These are phyloP conservation scores for Capsella bursapastoris DNA, from an alignment of 345 rosid species.

Conservation along the genomic window DNA sequence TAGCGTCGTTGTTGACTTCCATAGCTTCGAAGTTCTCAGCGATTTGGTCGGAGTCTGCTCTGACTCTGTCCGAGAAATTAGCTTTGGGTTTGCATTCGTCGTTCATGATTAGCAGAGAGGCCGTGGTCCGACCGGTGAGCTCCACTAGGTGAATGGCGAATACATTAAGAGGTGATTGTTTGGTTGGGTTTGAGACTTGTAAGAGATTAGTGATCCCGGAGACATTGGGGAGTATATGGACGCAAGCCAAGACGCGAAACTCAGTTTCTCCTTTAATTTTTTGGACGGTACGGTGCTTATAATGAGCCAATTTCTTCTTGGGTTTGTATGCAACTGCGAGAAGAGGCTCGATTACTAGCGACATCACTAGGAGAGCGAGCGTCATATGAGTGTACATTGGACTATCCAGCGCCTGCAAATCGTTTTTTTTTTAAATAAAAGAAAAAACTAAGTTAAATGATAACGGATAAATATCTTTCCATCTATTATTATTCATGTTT, in stretches of 20 bases:
- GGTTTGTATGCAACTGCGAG: constrained; percentile 48
- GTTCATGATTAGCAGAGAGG: constrained; percentile 66
- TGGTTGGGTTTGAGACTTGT: constrained; percentile 55
- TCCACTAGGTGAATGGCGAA: constrained; percentile 63
- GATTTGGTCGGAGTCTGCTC: constrained; percentile 55
- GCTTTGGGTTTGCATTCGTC: constrained; percentile 34
- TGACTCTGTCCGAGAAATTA: constrained; percentile 42
- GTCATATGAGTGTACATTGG: constrained; percentile 53
- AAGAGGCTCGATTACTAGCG: constrained; percentile 47
- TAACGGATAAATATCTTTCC: no score
- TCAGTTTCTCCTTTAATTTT: constrained; percentile 47
- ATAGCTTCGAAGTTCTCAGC: constrained; percentile 48
- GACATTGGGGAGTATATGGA: constrained; percentile 49
- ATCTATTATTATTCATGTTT: not conserved
- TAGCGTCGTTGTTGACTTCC: constrained; percentile 37
- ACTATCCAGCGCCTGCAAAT: constrained; percentile 47
- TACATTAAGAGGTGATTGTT: constrained; percentile 57
- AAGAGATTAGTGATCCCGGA: constrained; percentile 59
- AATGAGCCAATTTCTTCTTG: constrained; percentile 34
- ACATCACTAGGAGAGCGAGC: constrained; percentile 50
- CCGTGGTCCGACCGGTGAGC: constrained; percentile 68
- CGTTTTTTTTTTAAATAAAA: no score
- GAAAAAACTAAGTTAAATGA: no score
- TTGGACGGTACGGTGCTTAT: constrained; percentile 53
- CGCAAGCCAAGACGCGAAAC: constrained; percentile 60